Evolutionary conservation across 192 early-diverging fungal species (phyloP), one percentile per base, ranked within the genome.

Genomic region (Chytriomyces sp.): DNA sequence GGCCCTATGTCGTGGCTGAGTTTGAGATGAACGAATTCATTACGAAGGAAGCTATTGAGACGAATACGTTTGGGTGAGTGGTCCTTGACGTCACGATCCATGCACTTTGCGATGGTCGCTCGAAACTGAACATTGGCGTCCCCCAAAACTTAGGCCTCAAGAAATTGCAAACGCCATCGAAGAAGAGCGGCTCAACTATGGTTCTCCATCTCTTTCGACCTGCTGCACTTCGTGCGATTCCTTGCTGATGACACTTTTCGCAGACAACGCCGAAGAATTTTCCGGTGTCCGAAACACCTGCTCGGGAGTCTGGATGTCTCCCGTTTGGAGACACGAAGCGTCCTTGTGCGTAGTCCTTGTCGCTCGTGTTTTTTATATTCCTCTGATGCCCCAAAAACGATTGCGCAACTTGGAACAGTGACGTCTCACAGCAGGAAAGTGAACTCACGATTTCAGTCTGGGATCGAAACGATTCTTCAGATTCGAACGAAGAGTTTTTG

Each of bases 1-100:
- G 47, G 28, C 94, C 94, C 3, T 95, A 95, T 79, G 91, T 91
- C 2, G 93, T 95, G 18, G 83, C 94, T 16, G 93, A 94, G 83
- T 95, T 94, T 76, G 94, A 95, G 86, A 94, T 94, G 85, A 93
- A 94, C 82, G 94, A 95, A 79, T 89, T 94, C 43, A 87, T 94
- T 69, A 74, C 61, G 8, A 63, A 46, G 28, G 72, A 74, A 23
- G 72, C 72, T 10, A 35, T 64, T 16, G 9, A 24, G 10, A 63
- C 72, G 20, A 64, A 63, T 13, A 26, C 47, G 5, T 45, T 61
- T 45, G 26, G 61, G 72, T 61, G 35, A n/a, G 2, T 48, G 11
- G 67, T 64, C 63, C 63, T 0, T 64, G 3, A 10, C 18, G 67
- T 2, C 5, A 20, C 53, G 5, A 57, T 20, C 53, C 20, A 13